phyloP scores from a whole-genome alignment of 1,284 basidiomycete species.

The Sparassis latifolia region DNA sequence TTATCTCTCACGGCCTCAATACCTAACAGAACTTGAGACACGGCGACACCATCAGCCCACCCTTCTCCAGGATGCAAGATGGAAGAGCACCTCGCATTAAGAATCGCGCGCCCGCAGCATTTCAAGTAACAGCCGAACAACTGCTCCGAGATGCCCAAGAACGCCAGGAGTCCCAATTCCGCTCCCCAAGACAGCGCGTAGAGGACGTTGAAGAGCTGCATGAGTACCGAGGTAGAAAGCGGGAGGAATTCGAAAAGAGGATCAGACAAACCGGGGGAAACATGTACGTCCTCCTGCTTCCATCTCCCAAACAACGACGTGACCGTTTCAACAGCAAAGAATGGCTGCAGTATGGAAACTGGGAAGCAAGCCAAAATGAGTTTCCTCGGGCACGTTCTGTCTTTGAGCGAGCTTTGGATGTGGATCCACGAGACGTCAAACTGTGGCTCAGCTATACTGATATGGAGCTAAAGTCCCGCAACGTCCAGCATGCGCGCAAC shows the following conservation, averaged over 20 bases:
- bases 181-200: conserved; percentile 89
- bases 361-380: conserved; percentile 96
- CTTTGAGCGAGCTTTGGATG: conserved; percentile 94
- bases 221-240: conserved; percentile 92
- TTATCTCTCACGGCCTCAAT: too few relatives aligned
- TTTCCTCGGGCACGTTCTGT: conserved; percentile 90
- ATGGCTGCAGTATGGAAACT: conserved; percentile 80
- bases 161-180: conserved; percentile 86
- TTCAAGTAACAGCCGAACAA: conserved; percentile 96
- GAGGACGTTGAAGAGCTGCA: conserved; percentile 97
- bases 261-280: conserved; percentile 87
- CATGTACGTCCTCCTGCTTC: conserved; percentile 44
- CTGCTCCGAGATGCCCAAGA: conserved; percentile 97
- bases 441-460: conserved; percentile 98
- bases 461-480: conserved; percentile 95
- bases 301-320: neutral
- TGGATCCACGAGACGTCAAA: conserved; percentile 84
- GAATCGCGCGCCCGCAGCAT: conserved; percentile 88
- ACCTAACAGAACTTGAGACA: too few relatives aligned
- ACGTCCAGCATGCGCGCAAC: conserved; percentile 95
- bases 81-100: conserved; percentile 68
- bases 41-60: too few relatives aligned
- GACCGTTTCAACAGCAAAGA: conserved; percentile 47
- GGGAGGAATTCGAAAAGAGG: conserved; percentile 95
- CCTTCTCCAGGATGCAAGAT: conserved; percentile 37